Evolutionary conservation across 306 rosid genomes (phyloP).

Genomic region (Gastrolobium bilobum): DNA sequence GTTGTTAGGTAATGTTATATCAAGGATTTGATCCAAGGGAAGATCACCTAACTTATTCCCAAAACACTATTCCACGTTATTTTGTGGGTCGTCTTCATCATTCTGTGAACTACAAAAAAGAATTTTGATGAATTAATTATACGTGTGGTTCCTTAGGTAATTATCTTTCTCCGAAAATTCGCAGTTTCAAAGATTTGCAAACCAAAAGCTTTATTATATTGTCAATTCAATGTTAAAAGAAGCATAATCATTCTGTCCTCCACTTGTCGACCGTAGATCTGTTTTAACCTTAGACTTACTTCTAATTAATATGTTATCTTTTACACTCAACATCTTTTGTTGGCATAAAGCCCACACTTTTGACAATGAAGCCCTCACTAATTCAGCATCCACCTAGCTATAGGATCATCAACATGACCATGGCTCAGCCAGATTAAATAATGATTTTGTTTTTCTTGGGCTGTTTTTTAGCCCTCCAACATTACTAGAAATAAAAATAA

Average conservation of each 20-base stretch:
- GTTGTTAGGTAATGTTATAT: conserved; percentile 28
- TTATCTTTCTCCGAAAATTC: conserved; percentile 26
- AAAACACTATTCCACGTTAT: conserved; percentile 31
- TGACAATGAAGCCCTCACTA: conserved; percentile 47
- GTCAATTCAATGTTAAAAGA: conserved; percentile 47
- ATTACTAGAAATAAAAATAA: too few species aligned
- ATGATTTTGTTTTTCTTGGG: not conserved
- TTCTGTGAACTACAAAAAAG: not conserved
- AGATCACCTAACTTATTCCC: conserved; percentile 53
- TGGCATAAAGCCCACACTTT: conserved; percentile 50
- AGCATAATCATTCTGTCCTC: conserved; percentile 57
- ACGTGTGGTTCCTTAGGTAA: conserved; percentile 30
- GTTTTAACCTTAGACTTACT: conserved; percentile 46
- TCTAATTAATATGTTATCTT: conserved; percentile 43
- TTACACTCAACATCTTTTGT: conserved; percentile 45
- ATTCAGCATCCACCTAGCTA: conserved; percentile 40
- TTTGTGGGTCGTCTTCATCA: not conserved
- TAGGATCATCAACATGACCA: conserved; percentile 20
- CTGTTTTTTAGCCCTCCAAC: too few species aligned
- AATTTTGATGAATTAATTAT: conserved; percentile 3
- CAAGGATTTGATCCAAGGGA: conserved; percentile 49
- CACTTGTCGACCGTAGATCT: conserved; percentile 49
- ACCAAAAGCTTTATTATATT: conserved; percentile 40
- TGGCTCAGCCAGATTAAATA: conserved; percentile 30
- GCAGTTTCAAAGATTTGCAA: conserved; percentile 47